Evolutionary conservation across 2,329 filamentous ascomycete genomes (phyloP).

Genomic region (Cercospora canescens): DNA sequence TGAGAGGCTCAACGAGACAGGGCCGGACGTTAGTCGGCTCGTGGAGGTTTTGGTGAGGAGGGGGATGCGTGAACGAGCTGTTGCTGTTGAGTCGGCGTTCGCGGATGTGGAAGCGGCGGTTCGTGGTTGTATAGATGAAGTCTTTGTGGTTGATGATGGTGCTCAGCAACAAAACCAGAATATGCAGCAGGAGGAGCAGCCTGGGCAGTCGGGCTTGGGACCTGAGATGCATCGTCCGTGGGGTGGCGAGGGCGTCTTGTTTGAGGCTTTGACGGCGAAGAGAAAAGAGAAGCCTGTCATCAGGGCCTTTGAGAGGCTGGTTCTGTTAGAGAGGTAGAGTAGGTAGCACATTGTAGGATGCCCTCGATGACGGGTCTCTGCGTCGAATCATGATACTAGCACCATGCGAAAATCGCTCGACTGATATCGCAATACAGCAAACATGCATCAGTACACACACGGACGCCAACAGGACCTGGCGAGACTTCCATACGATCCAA

Average conservation of each 20-base stretch:
- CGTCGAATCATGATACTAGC: too few relatives aligned
- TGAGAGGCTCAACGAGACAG: slow-evolving; percentile 73
- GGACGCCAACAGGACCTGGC: too few relatives aligned
- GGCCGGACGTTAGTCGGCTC: slow-evolving; percentile 71
- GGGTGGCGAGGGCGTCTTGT: slow-evolving; percentile 48
- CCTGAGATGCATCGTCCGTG: slow-evolving; percentile 35
- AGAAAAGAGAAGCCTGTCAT: slow-evolving; percentile 53
- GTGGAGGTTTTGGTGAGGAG: slow-evolving; percentile 76
- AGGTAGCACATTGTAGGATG: too few relatives aligned
- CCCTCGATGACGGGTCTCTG: too few relatives aligned
- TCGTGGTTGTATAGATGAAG: slow-evolving; percentile 64
- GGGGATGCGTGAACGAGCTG: slow-evolving; percentile 83
- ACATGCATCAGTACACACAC: too few relatives aligned
- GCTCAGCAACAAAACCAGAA: slow-evolving; percentile 13
- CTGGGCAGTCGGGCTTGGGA: slow-evolving; percentile 1
- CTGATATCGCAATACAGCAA: too few relatives aligned
- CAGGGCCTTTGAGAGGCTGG: slow-evolving; percentile 51
- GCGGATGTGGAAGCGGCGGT: slow-evolving; percentile 73
- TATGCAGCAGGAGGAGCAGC: slow-evolving; percentile 12
- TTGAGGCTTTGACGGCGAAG: slow-evolving; percentile 44
- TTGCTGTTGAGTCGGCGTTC: slow-evolving; percentile 73
- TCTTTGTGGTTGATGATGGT: slow-evolving; percentile 53
- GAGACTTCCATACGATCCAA: neutral
- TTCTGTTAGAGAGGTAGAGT: slow-evolving; percentile 37
- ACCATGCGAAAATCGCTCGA: too few relatives aligned